Percentiles rank a stretch among this genome's conserved stretches.
Evolutionary conservation across 2,329 filamentous ascomycete genomes (phyloP).

Genomic region (Trichophyton rubrum): DNA sequence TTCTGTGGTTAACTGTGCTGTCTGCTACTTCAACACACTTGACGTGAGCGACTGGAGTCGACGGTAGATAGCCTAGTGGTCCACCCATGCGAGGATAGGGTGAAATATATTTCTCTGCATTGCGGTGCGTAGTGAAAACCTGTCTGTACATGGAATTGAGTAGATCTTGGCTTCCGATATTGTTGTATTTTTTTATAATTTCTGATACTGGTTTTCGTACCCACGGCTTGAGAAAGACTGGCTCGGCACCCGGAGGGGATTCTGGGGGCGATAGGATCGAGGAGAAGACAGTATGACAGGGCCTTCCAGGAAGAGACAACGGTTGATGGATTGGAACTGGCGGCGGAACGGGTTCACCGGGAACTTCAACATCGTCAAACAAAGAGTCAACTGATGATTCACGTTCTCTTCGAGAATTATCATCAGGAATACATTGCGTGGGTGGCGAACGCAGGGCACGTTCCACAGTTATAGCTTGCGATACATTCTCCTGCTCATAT

Average conservation of each 20-base stretch:
- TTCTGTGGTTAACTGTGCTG: constrained; percentile 15
- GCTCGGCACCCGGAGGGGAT: not conserved
- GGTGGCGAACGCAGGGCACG: not conserved
- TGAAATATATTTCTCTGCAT: constrained; percentile 19
- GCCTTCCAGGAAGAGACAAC: not conserved
- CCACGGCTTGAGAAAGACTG: not conserved
- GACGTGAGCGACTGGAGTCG: constrained; percentile 20
- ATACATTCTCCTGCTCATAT: too few relatives aligned
- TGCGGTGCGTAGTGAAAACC: constrained; percentile 14
- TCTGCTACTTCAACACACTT: constrained; percentile 19
- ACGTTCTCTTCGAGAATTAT: not conserved
- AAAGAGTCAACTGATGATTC: constrained; percentile 9
- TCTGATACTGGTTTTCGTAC: not conserved
- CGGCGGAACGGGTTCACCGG: not conserved
- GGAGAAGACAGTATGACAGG: not conserved
- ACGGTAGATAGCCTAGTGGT: constrained; percentile 21
- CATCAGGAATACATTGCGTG: not conserved
- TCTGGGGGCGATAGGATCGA: not conserved
- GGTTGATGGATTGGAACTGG: not conserved
- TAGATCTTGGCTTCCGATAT: constrained; percentile 14
- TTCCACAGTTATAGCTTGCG: too few relatives aligned
- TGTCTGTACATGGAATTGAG: constrained; percentile 17
- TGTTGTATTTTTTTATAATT: not conserved
- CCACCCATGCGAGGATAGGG: constrained; percentile 22
- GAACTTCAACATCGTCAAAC: constrained; percentile 4